Conservation (phyloP, 2,329 filamentous ascomycete genomes). For the Tolypocladium guangdongense region DNA sequence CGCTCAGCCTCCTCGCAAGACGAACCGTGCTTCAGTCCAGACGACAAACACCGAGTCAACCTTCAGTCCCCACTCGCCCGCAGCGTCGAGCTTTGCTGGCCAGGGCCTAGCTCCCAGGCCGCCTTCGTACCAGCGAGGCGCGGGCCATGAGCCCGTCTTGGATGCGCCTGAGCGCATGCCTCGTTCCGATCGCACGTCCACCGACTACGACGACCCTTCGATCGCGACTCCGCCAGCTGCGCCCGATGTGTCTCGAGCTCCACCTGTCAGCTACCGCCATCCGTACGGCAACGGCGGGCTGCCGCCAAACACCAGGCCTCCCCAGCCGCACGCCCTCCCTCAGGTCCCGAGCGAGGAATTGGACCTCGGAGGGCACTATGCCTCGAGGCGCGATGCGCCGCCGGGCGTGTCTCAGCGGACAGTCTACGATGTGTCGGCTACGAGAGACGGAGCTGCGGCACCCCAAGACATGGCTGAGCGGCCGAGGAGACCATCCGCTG, state of each 20-base stretch:
- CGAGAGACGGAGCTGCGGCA: conserved; percentile 11
- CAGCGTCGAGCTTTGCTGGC: conserved; percentile 35
- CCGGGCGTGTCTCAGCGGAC: conserved; percentile 4
- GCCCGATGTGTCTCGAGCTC: conserved; percentile 50
- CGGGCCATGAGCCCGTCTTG: conserved; percentile 27
- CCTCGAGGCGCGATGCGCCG: conserved; percentile 7
- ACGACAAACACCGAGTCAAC: conserved; percentile 47
- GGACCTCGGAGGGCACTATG: conserved; percentile 14
- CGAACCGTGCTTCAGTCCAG: conserved; percentile 43
- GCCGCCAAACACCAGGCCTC: conserved; percentile 6
- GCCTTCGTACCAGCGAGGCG: conserved; percentile 41
- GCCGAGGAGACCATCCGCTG: conserved; percentile 26
- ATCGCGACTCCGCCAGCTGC: conserved; percentile 35
- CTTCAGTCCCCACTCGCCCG: conserved; percentile 46
- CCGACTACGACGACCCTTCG: conserved; percentile 25
- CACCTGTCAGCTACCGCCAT: conserved; percentile 45
- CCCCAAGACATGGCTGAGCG: conserved; percentile 14
- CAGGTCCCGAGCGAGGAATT: conserved; percentile 10
- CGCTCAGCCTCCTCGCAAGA: conserved; percentile 29
- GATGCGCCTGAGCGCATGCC: conserved; percentile 10
- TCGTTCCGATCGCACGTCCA: conserved; percentile 8
- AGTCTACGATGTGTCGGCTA: conserved; percentile 10
- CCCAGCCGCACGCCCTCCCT: conserved; percentile 3
- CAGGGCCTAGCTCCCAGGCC: conserved; percentile 48
- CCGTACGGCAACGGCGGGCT: conserved; percentile 24